A percentile compares a stretch with the other conserved stretches of the same genome.
phyloP scores from a whole-genome alignment of 495 filamentous ascomycete species.

The Aspergillus cavernicola region DNA sequence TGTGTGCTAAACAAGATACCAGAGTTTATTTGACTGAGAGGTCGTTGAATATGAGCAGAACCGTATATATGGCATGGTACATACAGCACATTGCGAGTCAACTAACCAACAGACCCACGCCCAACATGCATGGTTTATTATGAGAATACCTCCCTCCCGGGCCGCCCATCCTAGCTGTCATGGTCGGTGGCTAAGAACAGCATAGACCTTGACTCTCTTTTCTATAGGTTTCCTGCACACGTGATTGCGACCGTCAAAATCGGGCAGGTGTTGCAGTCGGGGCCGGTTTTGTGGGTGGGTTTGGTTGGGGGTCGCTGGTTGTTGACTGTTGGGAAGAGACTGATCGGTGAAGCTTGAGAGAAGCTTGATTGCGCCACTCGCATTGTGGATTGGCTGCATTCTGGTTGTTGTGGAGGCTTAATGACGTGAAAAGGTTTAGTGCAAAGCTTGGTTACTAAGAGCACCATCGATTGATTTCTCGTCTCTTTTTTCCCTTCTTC shows the following conservation, averaged over 20 bases:
- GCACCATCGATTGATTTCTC: not conserved
- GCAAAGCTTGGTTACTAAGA: not conserved
- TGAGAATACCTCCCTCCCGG: too few species aligned
- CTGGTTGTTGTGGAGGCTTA: not conserved
- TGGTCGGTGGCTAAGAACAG: too few species aligned
- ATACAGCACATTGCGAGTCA: too few species aligned
- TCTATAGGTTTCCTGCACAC: too few species aligned
- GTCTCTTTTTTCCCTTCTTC: not conserved
- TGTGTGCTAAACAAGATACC: too few species aligned
- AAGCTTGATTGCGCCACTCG: not conserved
- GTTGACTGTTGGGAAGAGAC: not conserved
- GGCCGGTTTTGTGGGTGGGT: conserved; percentile 27
- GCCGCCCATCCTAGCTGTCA: too few species aligned
- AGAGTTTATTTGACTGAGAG: too few species aligned
- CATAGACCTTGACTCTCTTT: too few species aligned
- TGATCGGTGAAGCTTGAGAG: not conserved
- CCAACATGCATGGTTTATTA: too few species aligned
- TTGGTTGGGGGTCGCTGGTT: conserved; percentile 11
- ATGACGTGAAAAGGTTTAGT: not conserved
- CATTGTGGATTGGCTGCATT: not conserved
- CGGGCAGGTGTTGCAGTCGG: conserved; percentile 25
- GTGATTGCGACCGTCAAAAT: conserved; percentile 31
- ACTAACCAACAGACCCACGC: too few species aligned
- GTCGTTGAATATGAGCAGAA: too few species aligned
- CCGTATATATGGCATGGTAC: too few species aligned